Evolutionary conservation across 2,329 filamentous ascomycete genomes (phyloP), one percentile per base, ranked within the genome.

Genomic region (Dothistroma septosporum): DNA sequence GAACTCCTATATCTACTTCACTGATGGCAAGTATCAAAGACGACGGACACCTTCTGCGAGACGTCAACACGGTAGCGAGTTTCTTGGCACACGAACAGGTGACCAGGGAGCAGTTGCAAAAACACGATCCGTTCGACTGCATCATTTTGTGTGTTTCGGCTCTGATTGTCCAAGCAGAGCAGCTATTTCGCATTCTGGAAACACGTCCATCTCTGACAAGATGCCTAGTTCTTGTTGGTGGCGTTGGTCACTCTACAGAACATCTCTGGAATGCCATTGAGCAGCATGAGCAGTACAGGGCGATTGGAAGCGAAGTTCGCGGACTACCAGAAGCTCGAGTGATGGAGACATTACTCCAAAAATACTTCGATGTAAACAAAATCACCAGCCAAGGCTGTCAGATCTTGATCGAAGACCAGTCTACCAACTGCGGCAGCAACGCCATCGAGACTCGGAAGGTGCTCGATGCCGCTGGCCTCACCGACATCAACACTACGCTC

Each of bases 361-460:
- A 53, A 7, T 73, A 66, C 61, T 76, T 70, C 59, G 70, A 71
- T 44, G 24, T 67, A 3, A 31, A 59, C 1, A 66, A 60, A 12
- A 65, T 76, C 19, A 66, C 58, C 11, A 61, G 55, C 2, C 48
- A 60, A 14, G 69, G 72, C 11, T 72, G 73, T 19, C 65, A 57
- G 8, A 69, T 80, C 21, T 65, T 80, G 2, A 57, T 80, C 8
- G 79, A 81, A 60, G 74, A 78, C 49, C 60, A 71, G n/a, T 79
- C 77, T 0, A 79, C 77, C 0, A 80, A 80, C 60, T 80, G 78
- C 62, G 78, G 78, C 16, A 73, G 74, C 12, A 80, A 80, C 63
- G 78, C 78, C 5, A 65, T 66, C 1, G 70, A 77, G 47, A 75
- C 73, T 21, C 65, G 70, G 4, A 69, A 70, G 8, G 57, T 78